phyloP scores from a whole-genome alignment of 345 rosid species.

The Leavenworthia alabamica region DNA sequence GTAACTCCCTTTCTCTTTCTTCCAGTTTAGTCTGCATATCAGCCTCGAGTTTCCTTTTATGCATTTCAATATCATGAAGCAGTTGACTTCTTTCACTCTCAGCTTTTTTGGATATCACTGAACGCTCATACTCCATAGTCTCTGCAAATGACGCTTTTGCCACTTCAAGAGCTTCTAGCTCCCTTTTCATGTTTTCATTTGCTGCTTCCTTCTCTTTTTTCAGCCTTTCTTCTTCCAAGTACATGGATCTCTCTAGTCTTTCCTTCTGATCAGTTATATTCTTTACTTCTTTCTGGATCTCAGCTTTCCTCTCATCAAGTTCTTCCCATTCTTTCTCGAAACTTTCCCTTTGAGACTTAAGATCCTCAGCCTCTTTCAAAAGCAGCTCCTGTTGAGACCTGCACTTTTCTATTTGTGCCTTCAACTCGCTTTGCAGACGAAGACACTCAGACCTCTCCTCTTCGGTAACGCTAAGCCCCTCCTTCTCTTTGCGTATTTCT shows the following conservation, averaged over 20 bases:
- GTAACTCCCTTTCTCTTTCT: conserved; percentile 59
- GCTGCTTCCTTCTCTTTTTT: conserved; percentile 51
- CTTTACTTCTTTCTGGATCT: conserved; percentile 50
- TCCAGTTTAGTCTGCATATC: conserved; percentile 54
- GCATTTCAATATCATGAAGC: conserved; percentile 65
- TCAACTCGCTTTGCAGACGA: conserved; percentile 71
- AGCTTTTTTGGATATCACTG: conserved; percentile 47
- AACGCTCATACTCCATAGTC: conserved; percentile 66
- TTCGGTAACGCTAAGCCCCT: conserved; percentile 55
- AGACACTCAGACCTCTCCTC: conserved; percentile 71
- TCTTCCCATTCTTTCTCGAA: conserved; percentile 97
- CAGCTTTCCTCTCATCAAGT: conserved; percentile 67
- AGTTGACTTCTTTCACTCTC: conserved; percentile 69
- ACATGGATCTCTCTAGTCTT: conserved; percentile 54
- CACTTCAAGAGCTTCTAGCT: conserved; percentile 57
- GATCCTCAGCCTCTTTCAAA: conserved; percentile 77
- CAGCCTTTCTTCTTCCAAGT: conserved; percentile 65
- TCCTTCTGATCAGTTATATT: conserved; percentile 46
- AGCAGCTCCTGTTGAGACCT: conserved; percentile 68
- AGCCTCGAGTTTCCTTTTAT: conserved; percentile 60
- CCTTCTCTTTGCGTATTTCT: conserved; percentile 55
- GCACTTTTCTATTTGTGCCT: conserved; percentile 66
- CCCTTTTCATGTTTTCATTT: conserved; percentile 48
- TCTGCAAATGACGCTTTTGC: conserved; percentile 67
- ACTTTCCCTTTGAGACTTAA: conserved; percentile 70